Evolutionary conservation across 768 basidiomycete genomes (phyloP).

Genomic region (Suillus hirtellus): DNA sequence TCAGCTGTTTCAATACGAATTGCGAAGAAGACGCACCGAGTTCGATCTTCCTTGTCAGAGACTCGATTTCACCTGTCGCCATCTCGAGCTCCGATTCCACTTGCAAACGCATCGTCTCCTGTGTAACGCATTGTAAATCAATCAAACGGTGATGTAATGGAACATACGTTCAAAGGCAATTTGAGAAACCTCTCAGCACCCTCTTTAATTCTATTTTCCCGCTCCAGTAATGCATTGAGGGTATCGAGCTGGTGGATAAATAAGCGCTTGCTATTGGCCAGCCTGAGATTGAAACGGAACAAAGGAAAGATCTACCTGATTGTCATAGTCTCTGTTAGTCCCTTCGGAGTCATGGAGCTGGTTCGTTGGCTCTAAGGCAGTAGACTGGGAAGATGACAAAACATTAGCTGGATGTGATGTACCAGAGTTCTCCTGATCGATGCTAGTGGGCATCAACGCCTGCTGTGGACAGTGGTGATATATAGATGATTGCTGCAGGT

Average conservation of each 20-base stretch:
- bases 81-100: constrained; percentile 78
- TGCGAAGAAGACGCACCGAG: constrained; percentile 36
- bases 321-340: constrained; percentile 24
- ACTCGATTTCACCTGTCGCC: constrained; percentile 71
- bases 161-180: constrained; percentile 54
- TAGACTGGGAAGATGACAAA: constrained; percentile 33
- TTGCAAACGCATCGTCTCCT: constrained; percentile 64
- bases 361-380: constrained; percentile 24
- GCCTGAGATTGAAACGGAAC: not conserved
- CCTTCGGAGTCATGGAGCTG: constrained; percentile 27
- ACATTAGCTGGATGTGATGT: constrained; percentile 26
- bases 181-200: constrained; percentile 89
- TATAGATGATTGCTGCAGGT: not conserved
- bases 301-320: constrained; percentile 27
- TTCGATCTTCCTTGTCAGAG: constrained; percentile 54
- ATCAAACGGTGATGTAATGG: not conserved
- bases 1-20: not conserved
- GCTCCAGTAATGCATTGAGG: constrained; percentile 65
- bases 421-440: constrained; percentile 30
- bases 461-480: constrained; percentile 1
- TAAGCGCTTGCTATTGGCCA: not conserved
- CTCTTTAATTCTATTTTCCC: constrained; percentile 84
- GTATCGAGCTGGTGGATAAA: constrained; percentile 53
- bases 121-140: constrained; percentile 19
- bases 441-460: constrained; percentile 29